phyloP scores from a whole-genome alignment of 192 early-diverging fungal species.

The Mortierella hygrophila region DNA sequence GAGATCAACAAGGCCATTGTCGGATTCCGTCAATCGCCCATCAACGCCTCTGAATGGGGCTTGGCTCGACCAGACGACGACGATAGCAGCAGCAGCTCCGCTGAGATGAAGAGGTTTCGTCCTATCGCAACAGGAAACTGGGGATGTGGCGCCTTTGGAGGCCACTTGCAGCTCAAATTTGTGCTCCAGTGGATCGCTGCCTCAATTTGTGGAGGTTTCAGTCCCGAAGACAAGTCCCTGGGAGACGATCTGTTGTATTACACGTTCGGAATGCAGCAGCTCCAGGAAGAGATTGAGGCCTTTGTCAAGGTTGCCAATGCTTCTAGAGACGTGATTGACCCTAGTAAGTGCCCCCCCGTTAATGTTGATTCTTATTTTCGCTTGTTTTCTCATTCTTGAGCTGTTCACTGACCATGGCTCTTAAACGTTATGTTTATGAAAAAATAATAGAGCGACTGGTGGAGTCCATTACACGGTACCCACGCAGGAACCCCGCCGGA shows the following conservation, averaged over 20 bases:
- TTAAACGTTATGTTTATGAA: background rate
- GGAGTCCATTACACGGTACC: constrained; percentile 38
- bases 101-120: background rate
- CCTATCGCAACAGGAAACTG: constrained; percentile 55
- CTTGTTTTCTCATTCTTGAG: background rate
- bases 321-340: constrained; percentile 15
- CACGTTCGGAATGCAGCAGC: constrained; percentile 43
- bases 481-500: constrained; percentile 34
- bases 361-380: background rate
- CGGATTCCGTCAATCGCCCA: constrained; percentile 35
- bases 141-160: constrained; percentile 58
- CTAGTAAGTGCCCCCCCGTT: constrained; percentile 15
- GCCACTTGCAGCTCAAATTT: constrained; percentile 53
- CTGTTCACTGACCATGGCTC: background rate
- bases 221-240: background rate
- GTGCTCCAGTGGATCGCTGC: constrained; percentile 52
- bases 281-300: constrained; percentile 33
- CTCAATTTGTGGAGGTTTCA: constrained; percentile 28
- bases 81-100: background rate
- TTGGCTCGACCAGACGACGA: background rate
- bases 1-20: constrained; percentile 51
- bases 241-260: constrained; percentile 41
- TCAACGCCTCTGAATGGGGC: constrained; percentile 51
- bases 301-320: constrained; percentile 34
- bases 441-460: constrained; percentile 26